A percentile compares a stretch with the other conserved stretches of the same genome.
These are phyloP conservation scores for Fusarium subtropicale DNA, from an alignment of 2,329 filamentous ascomycete species.

Conservation along the genomic window DNA sequence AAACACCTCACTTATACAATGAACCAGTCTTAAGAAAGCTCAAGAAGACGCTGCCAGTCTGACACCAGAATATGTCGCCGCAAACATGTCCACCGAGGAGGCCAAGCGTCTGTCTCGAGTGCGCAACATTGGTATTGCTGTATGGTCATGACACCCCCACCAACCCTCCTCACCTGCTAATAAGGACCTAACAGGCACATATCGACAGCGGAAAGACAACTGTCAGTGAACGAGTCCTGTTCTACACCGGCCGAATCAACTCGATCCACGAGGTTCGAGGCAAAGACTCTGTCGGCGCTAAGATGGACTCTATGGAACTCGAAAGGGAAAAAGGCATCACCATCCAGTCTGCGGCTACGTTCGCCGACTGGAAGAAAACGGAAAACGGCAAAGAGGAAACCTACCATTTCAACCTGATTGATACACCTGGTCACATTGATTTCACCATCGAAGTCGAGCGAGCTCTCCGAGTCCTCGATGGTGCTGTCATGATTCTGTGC, in stretches of 20 bases:
- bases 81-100: constrained; percentile 85
- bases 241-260: constrained; percentile 97
- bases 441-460: constrained; percentile 99
- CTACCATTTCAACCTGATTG: constrained; percentile 98
- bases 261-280: constrained; percentile 96
- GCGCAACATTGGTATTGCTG: constrained; percentile 97
- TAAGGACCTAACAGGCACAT: constrained; percentile 72
- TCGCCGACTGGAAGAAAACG: constrained; percentile 95
- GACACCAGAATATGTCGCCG: constrained; percentile 72
- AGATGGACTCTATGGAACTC: constrained; percentile 99
- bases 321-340: constrained; percentile 99
- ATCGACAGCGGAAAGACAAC: constrained; percentile 99
- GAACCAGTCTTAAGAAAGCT: constrained; percentile 60
- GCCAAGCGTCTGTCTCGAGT: constrained; percentile 81
- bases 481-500: constrained; percentile 98
- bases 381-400: constrained; percentile 86
- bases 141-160: constrained; percentile 55
- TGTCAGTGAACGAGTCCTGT: constrained; percentile 93
- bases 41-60: constrained; percentile 65
- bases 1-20: constrained; percentile 31
- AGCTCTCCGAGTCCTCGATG: constrained; percentile 92
- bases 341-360: constrained; percentile 97
- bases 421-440: constrained; percentile 98
- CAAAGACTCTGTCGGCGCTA: constrained; percentile 93
- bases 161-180: constrained; percentile 29